Evolutionary conservation across 768 basidiomycete genomes (phyloP).

Genomic region (Pholiota conissans): DNA sequence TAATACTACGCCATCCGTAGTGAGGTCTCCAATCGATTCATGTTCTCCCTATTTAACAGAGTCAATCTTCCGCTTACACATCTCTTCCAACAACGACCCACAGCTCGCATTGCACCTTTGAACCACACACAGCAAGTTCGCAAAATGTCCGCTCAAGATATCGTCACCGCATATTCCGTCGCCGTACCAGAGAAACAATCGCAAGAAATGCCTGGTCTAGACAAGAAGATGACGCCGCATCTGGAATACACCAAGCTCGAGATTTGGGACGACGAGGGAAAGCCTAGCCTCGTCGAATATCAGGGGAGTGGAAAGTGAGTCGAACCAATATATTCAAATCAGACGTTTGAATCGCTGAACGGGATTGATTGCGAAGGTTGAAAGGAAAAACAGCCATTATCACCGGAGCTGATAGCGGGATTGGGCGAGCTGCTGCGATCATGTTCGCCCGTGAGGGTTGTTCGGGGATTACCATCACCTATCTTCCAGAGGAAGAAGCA

Average conservation of each 20-base stretch:
- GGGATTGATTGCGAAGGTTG: slow-evolving; percentile 21
- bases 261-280: slow-evolving; percentile 50
- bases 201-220: slow-evolving; percentile 49
- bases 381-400: slow-evolving; percentile 35
- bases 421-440: slow-evolving; percentile 50
- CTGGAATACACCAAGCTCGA: slow-evolving; percentile 43
- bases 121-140: background rate
- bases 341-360: background rate
- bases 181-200: slow-evolving; percentile 39
- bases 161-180: slow-evolving; percentile 33
- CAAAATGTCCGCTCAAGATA: slow-evolving; percentile 30
- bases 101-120: background rate
- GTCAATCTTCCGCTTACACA: background rate
- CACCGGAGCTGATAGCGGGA: slow-evolving; percentile 46
- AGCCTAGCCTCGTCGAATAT: slow-evolving; percentile 53
- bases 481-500: slow-evolving; percentile 55
- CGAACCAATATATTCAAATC: background rate
- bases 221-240: slow-evolving; percentile 47
- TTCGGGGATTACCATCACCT: slow-evolving; percentile 50
- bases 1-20: background rate
- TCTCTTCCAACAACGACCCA: background rate
- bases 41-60: background rate
- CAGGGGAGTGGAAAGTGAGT: slow-evolving; percentile 45
- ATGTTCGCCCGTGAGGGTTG: slow-evolving; percentile 53
- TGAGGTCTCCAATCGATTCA: background rate